Percentiles rank a stretch among this genome's conserved stretches.
Evolutionary conservation across 2,329 filamentous ascomycete species (phyloP).

Genomic region (Calonectria henricotiae): DNA sequence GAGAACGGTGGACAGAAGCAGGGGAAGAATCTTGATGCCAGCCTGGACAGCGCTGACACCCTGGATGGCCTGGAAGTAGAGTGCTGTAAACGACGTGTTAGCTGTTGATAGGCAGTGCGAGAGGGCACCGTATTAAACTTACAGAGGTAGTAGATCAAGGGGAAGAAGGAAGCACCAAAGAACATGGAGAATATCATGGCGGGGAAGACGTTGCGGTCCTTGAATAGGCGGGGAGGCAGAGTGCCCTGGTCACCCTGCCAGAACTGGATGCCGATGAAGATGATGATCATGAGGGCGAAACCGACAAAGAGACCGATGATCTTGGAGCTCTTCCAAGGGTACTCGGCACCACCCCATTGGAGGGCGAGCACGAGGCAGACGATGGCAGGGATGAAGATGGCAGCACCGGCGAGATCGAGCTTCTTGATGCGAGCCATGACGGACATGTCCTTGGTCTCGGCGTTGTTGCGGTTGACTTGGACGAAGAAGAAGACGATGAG

Average conservation of each 20-base stretch:
- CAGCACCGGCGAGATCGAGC: slow-evolving; percentile 67
- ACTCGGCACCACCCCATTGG: slow-evolving; percentile 71
- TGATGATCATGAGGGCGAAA: slow-evolving; percentile 62
- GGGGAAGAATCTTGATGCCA: slow-evolving; percentile 70
- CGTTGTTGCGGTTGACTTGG: slow-evolving; percentile 58
- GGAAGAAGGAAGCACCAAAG: slow-evolving; percentile 69
- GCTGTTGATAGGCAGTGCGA: neutral
- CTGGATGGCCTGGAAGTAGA: slow-evolving; percentile 71
- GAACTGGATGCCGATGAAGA: slow-evolving; percentile 67
- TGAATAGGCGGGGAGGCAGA: slow-evolving; percentile 65
- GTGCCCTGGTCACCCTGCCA: slow-evolving; percentile 63
- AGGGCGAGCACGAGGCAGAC: slow-evolving; percentile 71
- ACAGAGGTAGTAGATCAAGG: slow-evolving; percentile 70
- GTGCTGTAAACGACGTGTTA: slow-evolving; percentile 54
- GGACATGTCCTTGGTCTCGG: slow-evolving; percentile 55
- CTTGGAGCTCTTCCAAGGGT: slow-evolving; percentile 66
- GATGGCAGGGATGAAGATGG: slow-evolving; percentile 68
- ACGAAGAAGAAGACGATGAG: slow-evolving; percentile 66
- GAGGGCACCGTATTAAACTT: slow-evolving; percentile 44
- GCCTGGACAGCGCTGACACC: slow-evolving; percentile 69
- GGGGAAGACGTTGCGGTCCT: slow-evolving; percentile 60
- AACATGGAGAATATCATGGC: slow-evolving; percentile 65
- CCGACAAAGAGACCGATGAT: slow-evolving; percentile 70
- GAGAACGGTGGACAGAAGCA: slow-evolving; percentile 68
- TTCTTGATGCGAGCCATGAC: slow-evolving; percentile 60